These are phyloP conservation scores for Botrytis byssoidea DNA, from an alignment of 2,329 filamentous ascomycete genomes.

Conservation along the genomic window DNA sequence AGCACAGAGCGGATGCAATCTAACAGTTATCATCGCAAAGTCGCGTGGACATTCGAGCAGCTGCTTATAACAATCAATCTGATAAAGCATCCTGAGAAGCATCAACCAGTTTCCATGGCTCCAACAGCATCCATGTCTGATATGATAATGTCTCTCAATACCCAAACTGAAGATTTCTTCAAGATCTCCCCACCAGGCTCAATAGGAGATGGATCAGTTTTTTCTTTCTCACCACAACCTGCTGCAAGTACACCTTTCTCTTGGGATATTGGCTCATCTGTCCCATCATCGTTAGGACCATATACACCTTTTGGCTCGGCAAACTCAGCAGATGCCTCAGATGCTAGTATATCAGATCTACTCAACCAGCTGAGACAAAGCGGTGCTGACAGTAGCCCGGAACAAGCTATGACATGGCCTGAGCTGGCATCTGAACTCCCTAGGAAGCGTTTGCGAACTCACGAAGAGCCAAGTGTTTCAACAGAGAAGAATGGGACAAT, in stretches of 20 bases:
- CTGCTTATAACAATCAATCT: background rate
- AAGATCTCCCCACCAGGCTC: background rate
- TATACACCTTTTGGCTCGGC: background rate
- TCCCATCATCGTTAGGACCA: background rate
- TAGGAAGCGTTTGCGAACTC: background rate
- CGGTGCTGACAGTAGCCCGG: background rate
- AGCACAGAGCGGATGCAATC: slow-evolving; percentile 19
- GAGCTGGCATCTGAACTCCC: background rate
- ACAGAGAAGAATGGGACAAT: background rate
- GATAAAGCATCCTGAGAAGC: background rate
- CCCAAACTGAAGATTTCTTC: background rate
- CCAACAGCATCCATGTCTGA: background rate
- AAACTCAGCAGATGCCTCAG: background rate
- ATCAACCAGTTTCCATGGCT: background rate
- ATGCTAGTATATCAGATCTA: background rate
- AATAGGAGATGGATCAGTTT: background rate
- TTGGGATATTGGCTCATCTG: background rate
- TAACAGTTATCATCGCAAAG: slow-evolving; percentile 21
- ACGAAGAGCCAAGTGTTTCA: background rate
- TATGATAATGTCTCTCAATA: background rate
- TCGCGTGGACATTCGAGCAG: slow-evolving; percentile 16
- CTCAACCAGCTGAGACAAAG: background rate
- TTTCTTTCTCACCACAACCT: background rate
- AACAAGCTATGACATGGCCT: background rate
- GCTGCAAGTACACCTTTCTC: background rate